phyloP scores from a whole-genome alignment of 2,329 filamentous ascomycete genomes.

The Stagonosporopsis chrysanthemi region DNA sequence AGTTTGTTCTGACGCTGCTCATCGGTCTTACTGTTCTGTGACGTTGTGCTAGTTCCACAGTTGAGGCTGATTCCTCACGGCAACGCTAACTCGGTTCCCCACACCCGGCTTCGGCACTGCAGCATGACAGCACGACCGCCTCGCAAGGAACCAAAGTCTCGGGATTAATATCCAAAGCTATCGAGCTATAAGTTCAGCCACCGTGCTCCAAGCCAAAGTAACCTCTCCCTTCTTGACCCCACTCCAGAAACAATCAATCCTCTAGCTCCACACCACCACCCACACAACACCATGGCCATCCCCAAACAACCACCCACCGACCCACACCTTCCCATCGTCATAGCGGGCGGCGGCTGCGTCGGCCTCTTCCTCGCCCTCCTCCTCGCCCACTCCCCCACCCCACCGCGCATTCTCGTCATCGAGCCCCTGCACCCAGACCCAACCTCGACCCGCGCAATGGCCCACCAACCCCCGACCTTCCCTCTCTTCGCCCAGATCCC shows the following conservation, averaged over 20 bases:
- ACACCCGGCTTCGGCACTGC: constrained; percentile 18
- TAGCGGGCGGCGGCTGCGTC: constrained; percentile 52
- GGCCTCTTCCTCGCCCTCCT: constrained; percentile 53
- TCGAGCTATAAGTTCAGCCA: constrained; percentile 1
- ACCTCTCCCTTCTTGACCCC: neutral
- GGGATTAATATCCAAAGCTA: neutral
- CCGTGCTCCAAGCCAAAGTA: neutral
- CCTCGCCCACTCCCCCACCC: constrained; percentile 45
- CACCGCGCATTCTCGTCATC: constrained; percentile 46
- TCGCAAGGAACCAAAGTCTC: neutral
- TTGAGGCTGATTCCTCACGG: constrained; percentile 12
- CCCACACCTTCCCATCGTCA: constrained; percentile 39
- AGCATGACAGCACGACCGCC: constrained; percentile 17
- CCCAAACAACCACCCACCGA: neutral
- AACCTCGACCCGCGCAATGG: constrained; percentile 51
- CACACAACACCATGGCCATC: constrained; percentile 9
- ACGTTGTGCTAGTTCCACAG: neutral
- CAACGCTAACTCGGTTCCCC: constrained; percentile 22
- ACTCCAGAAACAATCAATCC: too few species aligned
- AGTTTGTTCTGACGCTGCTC: neutral
- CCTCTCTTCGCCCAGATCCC: constrained; percentile 48
- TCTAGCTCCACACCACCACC: neutral
- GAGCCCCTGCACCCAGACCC: constrained; percentile 35
- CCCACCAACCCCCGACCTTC: constrained; percentile 53
- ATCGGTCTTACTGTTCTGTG: neutral